Evolutionary conservation across 1,139 yeast species (phyloP).

Genomic region (Taphrina confusa): DNA sequence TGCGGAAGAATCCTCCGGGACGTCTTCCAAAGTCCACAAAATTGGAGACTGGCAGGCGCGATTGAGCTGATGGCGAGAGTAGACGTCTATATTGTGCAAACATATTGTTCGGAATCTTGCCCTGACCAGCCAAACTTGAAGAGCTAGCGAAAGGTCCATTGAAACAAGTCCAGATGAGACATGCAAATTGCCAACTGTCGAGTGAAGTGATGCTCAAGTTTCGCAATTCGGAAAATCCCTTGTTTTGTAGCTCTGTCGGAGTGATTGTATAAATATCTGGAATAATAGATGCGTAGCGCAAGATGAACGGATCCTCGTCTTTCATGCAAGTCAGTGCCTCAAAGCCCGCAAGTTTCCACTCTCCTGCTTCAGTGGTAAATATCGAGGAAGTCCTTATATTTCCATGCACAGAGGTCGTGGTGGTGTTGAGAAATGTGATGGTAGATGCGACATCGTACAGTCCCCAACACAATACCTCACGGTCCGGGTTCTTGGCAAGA

Average conservation of each 20-base stretch:
- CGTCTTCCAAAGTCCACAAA: slow-evolving; percentile 54
- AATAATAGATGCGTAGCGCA: slow-evolving; percentile 44
- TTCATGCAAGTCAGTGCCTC: slow-evolving; percentile 59
- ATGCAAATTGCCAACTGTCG: slow-evolving; percentile 68
- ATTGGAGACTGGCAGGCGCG: slow-evolving; percentile 55
- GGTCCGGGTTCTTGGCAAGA: slow-evolving; percentile 48
- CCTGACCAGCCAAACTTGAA: slow-evolving; percentile 41
- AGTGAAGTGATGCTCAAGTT: slow-evolving; percentile 37
- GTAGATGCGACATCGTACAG: slow-evolving; percentile 57
- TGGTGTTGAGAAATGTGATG: slow-evolving; percentile 62
- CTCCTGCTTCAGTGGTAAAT: slow-evolving; percentile 68
- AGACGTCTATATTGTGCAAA: slow-evolving; percentile 44
- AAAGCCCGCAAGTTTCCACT: slow-evolving; percentile 83
- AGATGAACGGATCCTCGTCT: slow-evolving; percentile 42
- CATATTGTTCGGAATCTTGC: slow-evolving; percentile 45
- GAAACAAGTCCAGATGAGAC: slow-evolving; percentile 56
- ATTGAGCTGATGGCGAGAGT: slow-evolving; percentile 42
- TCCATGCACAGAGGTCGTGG: slow-evolving; percentile 68
- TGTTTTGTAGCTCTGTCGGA: slow-evolving; percentile 52
- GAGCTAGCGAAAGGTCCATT: slow-evolving; percentile 44
- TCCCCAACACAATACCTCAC: slow-evolving; percentile 53
- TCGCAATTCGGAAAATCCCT: slow-evolving; percentile 52
- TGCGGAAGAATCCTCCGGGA: slow-evolving; percentile 47
- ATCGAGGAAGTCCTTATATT: slow-evolving; percentile 61
- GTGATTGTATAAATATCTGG: slow-evolving; percentile 47